Evolutionary conservation across 345 rosid genomes (phyloP).

Genomic region (Brassica napus): DNA sequence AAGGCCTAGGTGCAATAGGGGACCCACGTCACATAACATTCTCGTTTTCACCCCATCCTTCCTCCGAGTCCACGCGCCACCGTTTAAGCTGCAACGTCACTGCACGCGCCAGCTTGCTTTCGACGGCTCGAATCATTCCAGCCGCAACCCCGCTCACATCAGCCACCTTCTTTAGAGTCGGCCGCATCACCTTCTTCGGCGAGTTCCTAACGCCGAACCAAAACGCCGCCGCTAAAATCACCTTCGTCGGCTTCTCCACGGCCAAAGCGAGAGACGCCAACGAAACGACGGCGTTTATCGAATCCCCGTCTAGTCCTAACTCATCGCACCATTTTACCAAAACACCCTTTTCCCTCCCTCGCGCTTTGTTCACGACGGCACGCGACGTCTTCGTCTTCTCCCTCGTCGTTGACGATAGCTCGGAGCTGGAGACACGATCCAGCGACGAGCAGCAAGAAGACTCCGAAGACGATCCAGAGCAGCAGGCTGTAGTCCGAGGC

Average conservation of each 20-base stretch:
- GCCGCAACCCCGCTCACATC: constrained; percentile 32
- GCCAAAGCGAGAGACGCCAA: constrained; percentile 34
- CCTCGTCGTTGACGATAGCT: constrained; percentile 22
- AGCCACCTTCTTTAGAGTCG: constrained; percentile 29
- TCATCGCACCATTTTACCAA: constrained; percentile 35
- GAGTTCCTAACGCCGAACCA: constrained; percentile 35
- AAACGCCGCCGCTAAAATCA: constrained; percentile 40
- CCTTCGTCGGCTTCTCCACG: constrained; percentile 13
- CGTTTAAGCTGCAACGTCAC: constrained; percentile 17
- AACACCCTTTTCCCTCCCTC: constrained; percentile 5
- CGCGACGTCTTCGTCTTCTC: constrained; percentile 2
- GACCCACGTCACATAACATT: constrained; percentile 7
- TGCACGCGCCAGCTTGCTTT: constrained; percentile 33
- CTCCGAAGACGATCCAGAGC: not conserved
- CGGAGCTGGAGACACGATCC: constrained; percentile 29
- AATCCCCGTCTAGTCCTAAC: constrained; percentile 24
- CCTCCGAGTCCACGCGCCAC: constrained; percentile 36
- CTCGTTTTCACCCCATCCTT: constrained; percentile 44
- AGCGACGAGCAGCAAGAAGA: constrained; percentile 31
- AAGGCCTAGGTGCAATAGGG: not conserved
- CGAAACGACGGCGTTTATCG: constrained; percentile 27
- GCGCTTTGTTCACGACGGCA: constrained; percentile 1
- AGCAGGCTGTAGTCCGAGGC: constrained; percentile 7
- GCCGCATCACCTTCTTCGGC: constrained; percentile 9
- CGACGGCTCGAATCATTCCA: constrained; percentile 22